Conservation (phyloP, 2,329 filamentous ascomycete species). For the Aspergillus tamarii region DNA sequence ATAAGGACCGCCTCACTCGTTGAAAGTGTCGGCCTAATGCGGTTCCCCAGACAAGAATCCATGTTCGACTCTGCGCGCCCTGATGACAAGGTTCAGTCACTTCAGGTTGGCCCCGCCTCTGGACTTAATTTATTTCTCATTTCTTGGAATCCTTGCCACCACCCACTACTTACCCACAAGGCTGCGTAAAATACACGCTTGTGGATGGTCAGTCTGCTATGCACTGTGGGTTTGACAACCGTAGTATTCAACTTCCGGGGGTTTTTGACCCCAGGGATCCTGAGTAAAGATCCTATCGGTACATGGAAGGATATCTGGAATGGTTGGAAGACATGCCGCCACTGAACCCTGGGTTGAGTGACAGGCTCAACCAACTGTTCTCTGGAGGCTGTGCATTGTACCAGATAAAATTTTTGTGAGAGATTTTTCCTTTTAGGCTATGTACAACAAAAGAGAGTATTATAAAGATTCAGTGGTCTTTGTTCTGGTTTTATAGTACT, state of each 20-base stretch:
- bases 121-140: not conserved
- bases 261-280: not conserved
- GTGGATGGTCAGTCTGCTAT: not conserved
- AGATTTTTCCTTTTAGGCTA: too few relatives aligned
- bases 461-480: too few relatives aligned
- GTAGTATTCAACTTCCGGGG: not conserved
- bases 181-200: not conserved
- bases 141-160: slow-evolving; percentile 7
- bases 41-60: not conserved
- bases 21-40: not conserved
- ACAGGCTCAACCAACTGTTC: not conserved
- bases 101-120: not conserved
- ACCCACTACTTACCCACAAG: not conserved
- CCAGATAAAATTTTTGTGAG: not conserved
- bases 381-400: not conserved
- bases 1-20: not conserved
- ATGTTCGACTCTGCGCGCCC: not conserved
- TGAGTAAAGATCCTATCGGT: not conserved
- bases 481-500: too few relatives aligned
- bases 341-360: slow-evolving; percentile 1
- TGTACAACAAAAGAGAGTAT: not conserved
- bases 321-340: not conserved
- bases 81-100: slow-evolving; percentile 2
- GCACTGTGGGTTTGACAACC: not conserved
- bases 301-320: not conserved